These are phyloP conservation scores for Lathyrus aphaca DNA, from an alignment of 306 rosid genomes.

Conservation along the genomic window DNA sequence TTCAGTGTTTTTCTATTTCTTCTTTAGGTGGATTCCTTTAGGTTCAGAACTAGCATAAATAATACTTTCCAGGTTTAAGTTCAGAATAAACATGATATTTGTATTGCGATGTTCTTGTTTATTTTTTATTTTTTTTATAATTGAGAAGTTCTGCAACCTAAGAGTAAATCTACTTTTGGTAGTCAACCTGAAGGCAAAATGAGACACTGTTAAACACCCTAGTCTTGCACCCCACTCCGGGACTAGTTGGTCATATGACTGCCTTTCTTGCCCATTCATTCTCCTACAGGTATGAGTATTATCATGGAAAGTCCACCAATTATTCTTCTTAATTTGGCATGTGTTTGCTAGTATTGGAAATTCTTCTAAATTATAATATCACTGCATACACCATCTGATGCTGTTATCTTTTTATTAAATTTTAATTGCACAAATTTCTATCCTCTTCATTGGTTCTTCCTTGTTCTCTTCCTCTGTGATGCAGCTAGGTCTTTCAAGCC, in stretches of 20 bases:
- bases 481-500: slow-evolving; percentile 54
- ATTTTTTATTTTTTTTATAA: not conserved
- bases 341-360: slow-evolving; percentile 14
- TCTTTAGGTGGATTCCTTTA: slow-evolving; percentile 19
- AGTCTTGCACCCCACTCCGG: slow-evolving; percentile 36
- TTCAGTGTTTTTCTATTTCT: slow-evolving; percentile 15
- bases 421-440: slow-evolving; percentile 29
- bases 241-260: slow-evolving; percentile 36
- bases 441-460: slow-evolving; percentile 46
- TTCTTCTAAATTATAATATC: slow-evolving; percentile 6
- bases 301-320: slow-evolving; percentile 24
- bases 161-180: slow-evolving; percentile 38
- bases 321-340: not conserved
- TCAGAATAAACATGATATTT: slow-evolving; percentile 27
- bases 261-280: slow-evolving; percentile 30
- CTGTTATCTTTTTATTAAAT: slow-evolving; percentile 32
- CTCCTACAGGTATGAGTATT: slow-evolving; percentile 35
- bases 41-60: slow-evolving; percentile 18
- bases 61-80: slow-evolving; percentile 11
- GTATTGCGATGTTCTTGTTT: slow-evolving; percentile 25
- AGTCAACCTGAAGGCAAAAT: slow-evolving; percentile 36
- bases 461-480: slow-evolving; percentile 45
- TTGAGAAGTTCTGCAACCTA: slow-evolving; percentile 34
- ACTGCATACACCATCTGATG: slow-evolving; percentile 23
- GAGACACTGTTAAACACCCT: slow-evolving; percentile 38